Evolutionary conservation across 2,329 filamentous ascomycete genomes (phyloP).

Genomic region (Biscogniauxia mediterranea): DNA sequence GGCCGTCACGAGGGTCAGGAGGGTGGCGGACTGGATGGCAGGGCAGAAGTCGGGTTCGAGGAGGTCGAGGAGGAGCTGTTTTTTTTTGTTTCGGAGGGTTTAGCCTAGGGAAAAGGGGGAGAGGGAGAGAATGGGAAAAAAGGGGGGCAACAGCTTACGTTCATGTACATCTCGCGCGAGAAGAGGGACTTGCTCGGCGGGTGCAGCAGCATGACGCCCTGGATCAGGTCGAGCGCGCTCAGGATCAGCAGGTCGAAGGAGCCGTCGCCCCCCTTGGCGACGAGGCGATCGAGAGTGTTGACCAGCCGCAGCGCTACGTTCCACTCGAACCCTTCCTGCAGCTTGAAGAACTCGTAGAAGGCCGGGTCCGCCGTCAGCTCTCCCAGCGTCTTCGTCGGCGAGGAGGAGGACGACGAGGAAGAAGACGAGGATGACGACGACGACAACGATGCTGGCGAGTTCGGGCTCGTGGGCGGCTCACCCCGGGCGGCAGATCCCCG

Average conservation of each 20-base stretch:
- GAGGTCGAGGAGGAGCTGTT: constrained; percentile 83
- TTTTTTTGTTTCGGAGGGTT: neutral
- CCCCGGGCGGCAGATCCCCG: neutral
- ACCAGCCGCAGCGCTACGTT: constrained; percentile 89
- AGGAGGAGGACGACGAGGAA: constrained; percentile 19
- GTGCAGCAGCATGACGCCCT: constrained; percentile 84
- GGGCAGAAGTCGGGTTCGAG: constrained; percentile 91
- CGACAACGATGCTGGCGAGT: neutral
- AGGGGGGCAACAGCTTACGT: constrained; percentile 50
- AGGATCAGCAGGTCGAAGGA: constrained; percentile 88
- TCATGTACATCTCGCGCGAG: constrained; percentile 90
- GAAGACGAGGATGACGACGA: neutral
- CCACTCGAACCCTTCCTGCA: constrained; percentile 97
- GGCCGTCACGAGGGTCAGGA: constrained; percentile 86
- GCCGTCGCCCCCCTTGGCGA: constrained; percentile 78
- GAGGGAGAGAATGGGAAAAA: neutral
- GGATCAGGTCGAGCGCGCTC: constrained; percentile 81
- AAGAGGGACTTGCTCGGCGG: constrained; percentile 87
- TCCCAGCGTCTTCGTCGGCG: constrained; percentile 59
- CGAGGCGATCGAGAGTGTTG: constrained; percentile 78
- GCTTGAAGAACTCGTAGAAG: constrained; percentile 92
- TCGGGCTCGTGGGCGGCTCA: constrained; percentile 1
- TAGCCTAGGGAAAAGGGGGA: constrained; percentile 8
- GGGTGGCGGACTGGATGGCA: constrained; percentile 83
- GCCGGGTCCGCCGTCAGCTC: constrained; percentile 80